phyloP scores from a whole-genome alignment of 768 basidiomycete species.

The Chalciporus pseudorubinellus region DNA sequence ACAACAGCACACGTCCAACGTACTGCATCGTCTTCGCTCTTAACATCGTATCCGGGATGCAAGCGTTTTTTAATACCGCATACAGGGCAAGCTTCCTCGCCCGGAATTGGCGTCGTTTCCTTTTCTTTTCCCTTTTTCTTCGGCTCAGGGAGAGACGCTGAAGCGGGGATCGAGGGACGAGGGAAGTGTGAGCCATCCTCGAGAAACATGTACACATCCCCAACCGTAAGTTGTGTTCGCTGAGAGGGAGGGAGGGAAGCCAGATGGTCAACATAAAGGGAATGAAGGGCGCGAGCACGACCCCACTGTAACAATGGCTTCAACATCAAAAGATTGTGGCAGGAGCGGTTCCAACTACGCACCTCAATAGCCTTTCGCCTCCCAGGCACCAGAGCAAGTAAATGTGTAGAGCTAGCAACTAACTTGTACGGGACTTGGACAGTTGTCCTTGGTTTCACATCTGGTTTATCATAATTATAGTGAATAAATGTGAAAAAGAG shows the following conservation, averaged over 20 bases:
- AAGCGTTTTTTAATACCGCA: conserved; percentile 31
- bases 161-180: conserved; percentile 24
- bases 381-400: conserved; percentile 38
- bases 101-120: conserved; percentile 15
- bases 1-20: conserved; percentile 28
- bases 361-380: conserved; percentile 51
- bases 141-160: conserved; percentile 4
- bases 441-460: conserved; percentile 33
- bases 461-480: conserved; percentile 21
- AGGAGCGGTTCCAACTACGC: conserved; percentile 9
- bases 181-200: conserved; percentile 41
- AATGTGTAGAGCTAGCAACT: conserved; percentile 33
- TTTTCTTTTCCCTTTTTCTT: conserved; percentile 29
- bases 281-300: conserved; percentile 41
- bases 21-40: conserved; percentile 14
- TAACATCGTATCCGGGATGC: conserved; percentile 24
- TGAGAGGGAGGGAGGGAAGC: conserved; percentile 17
- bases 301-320: conserved; percentile 36
- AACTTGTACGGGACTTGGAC: conserved; percentile 39
- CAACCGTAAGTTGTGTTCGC: conserved; percentile 32
- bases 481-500: neutral
- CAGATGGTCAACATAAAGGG: conserved; percentile 36
- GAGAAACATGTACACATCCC: conserved; percentile 45
- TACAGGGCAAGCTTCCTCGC: conserved; percentile 25
- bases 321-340: neutral